phyloP scores from a whole-genome alignment of 805 yeast species.

The Sugiyamaella smithiae region DNA sequence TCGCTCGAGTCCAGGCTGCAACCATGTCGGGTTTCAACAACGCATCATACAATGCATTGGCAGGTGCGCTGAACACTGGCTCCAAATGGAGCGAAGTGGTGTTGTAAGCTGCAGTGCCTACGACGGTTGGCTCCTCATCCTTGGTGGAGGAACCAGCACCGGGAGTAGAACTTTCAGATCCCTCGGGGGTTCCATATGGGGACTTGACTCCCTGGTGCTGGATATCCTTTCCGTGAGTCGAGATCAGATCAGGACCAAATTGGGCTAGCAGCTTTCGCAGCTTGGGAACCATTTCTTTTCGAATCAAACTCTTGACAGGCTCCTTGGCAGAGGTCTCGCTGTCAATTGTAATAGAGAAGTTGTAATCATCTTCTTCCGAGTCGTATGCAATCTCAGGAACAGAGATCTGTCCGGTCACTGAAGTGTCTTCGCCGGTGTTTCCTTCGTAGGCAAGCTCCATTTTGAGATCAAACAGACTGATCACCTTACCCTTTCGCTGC shows the following conservation, averaged over 20 bases:
- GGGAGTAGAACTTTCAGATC: neutral
- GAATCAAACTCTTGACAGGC: slow-evolving; percentile 50
- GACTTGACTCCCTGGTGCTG: slow-evolving; percentile 61
- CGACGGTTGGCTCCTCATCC: slow-evolving; percentile 11
- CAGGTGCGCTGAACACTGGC: slow-evolving; percentile 80
- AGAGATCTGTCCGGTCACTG: slow-evolving; percentile 66
- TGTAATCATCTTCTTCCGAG: slow-evolving; percentile 79
- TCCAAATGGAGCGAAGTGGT: slow-evolving; percentile 76
- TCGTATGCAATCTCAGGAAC: slow-evolving; percentile 95
- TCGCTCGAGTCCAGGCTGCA: slow-evolving; percentile 86
- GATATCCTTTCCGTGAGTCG: slow-evolving; percentile 76
- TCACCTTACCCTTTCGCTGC: slow-evolving; percentile 95
- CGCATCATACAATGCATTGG: slow-evolving; percentile 78
- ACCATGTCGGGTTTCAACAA: slow-evolving; percentile 73
- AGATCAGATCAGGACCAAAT: slow-evolving; percentile 78
- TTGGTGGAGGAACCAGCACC: slow-evolving; percentile 8
- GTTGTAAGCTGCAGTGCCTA: slow-evolving; percentile 56
- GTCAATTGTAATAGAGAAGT: slow-evolving; percentile 69
- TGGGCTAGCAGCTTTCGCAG: slow-evolving; percentile 56
- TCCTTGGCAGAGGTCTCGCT: slow-evolving; percentile 47
- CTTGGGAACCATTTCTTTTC: slow-evolving; percentile 63
- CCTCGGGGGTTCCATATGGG: slow-evolving; percentile 5
- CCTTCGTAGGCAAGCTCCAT: slow-evolving; percentile 61
- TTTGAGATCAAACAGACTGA: slow-evolving; percentile 81
- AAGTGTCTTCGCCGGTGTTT: slow-evolving; percentile 35